These are phyloP conservation scores for Cucurbita argyrosperma DNA, from an alignment of 306 rosid species.

Conservation along the genomic window DNA sequence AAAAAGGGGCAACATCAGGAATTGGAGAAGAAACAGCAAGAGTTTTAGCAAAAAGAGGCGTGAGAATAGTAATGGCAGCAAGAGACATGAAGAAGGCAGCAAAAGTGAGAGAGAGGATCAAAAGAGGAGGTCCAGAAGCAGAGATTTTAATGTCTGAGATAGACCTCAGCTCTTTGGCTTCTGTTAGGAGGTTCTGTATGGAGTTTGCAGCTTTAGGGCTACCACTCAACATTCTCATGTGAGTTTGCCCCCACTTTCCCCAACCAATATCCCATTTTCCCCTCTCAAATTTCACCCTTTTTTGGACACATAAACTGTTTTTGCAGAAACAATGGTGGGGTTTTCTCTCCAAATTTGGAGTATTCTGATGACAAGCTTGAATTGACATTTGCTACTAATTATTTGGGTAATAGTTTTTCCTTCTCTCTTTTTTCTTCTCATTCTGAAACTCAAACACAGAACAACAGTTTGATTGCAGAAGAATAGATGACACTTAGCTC, in stretches of 20 bases:
- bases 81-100: conserved; percentile 59
- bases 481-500: neutral
- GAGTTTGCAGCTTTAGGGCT: conserved; percentile 52
- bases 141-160: conserved; percentile 53
- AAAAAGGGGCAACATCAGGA: conserved; percentile 72
- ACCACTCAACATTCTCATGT: conserved; percentile 89
- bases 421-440: neutral
- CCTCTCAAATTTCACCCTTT: neutral
- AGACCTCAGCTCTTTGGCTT: conserved; percentile 80
- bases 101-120: conserved; percentile 45
- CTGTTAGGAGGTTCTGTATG: conserved; percentile 56
- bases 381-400: conserved; percentile 93
- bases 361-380: conserved; percentile 83
- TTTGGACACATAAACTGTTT: neutral
- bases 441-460: neutral
- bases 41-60: conserved; percentile 80
- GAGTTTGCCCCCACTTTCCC: conserved; percentile 10
- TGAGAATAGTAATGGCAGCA: conserved; percentile 68
- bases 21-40: conserved; percentile 95
- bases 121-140: conserved; percentile 52
- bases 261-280: neutral
- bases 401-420: conserved; percentile 43
- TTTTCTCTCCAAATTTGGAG: conserved; percentile 63
- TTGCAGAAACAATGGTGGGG: conserved; percentile 85
- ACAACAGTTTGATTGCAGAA: neutral